Percentiles rank a stretch among this genome's conserved stretches.
Evolutionary conservation across 345 rosid species (phyloP).

Genomic region (Mangifera indica): DNA sequence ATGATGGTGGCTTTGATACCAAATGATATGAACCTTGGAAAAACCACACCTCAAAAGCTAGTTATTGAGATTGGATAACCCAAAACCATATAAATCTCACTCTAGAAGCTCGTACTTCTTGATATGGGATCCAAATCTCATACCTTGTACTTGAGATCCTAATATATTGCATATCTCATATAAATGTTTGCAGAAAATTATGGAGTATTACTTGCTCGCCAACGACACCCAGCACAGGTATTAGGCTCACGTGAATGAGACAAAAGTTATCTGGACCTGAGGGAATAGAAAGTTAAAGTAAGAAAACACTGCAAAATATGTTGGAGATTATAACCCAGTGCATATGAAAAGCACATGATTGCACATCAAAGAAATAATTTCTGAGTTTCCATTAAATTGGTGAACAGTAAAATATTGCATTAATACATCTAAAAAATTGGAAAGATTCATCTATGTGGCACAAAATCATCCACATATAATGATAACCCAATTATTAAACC

Average conservation of each 20-base stretch:
- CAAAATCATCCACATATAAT: neutral
- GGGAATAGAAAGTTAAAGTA: conserved; percentile 25
- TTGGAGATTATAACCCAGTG: neutral
- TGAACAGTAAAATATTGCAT: neutral
- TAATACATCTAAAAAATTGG: neutral
- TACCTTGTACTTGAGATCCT: no score
- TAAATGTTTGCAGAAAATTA: conserved; percentile 3
- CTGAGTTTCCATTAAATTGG: neutral
- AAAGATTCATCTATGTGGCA: neutral
- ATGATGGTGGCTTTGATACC: no score
- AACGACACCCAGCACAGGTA: conserved; percentile 92
- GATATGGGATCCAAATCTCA: no score
- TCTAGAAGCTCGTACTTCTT: no score
- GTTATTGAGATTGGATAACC: no score
- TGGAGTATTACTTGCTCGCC: conserved; percentile 80
- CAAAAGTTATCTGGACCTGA: conserved; percentile 90
- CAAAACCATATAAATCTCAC: no score
- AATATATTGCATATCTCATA: neutral
- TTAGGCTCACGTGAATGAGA: conserved; percentile 92
- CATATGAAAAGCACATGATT: neutral
- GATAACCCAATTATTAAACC: neutral
- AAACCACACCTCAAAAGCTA: no score
- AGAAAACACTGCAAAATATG: conserved; percentile 5
- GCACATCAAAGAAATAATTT: neutral
- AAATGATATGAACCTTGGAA: no score